Base-by-base conservation (phyloP, 1,139 yeast genomes). In the Candida sp. region DNA sequence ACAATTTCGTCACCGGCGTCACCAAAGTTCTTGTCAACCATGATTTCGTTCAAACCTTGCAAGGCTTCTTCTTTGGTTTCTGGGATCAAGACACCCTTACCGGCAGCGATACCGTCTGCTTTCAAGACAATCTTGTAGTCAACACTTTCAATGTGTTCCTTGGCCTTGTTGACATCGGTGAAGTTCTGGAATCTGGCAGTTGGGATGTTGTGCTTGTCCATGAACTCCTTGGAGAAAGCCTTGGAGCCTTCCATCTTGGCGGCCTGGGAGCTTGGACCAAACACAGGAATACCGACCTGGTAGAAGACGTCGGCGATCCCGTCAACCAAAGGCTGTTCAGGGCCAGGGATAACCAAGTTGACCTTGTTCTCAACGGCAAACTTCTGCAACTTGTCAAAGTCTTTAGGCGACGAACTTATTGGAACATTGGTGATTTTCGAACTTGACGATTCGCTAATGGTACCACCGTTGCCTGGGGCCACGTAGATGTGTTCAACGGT, bases 401-500 rank as follows among this genome's bases (percentile, higher is more conserved):
- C 86, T 58, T 86, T 84, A 4, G 78, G 79, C 52, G 83, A 77
- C 32, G 84, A 73, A 3, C 87, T 79, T 48, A 89, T 83, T 32
- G 87, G 78, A 42, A 94, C 85, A 65, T 90, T 90, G 55, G 79
- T 75, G 40, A 89, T 88, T 64, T 90, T 91, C 44, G 73, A 67
- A 46, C 70, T 63, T 31, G 73, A 67, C 46, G 70, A 64, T 35
- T 76, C 71, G 26, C 78, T 65, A 32, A 81, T 80, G 40, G 97
- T 92, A 48, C 98, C 99, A 50, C 98, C 99, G 66, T 94, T 96
- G 55, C 99, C 99, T 58, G 98, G 98, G 30, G 98, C 97, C 49
- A 94, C 97, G 63, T 68, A 96, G 61, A 96, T 87, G 56, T 83
- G 81, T 55, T 75, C 73, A 42, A 92, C 97, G 39, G 83, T 70